Conservation (phyloP, 208 protist species). For the Leishmania turanica region DNA sequence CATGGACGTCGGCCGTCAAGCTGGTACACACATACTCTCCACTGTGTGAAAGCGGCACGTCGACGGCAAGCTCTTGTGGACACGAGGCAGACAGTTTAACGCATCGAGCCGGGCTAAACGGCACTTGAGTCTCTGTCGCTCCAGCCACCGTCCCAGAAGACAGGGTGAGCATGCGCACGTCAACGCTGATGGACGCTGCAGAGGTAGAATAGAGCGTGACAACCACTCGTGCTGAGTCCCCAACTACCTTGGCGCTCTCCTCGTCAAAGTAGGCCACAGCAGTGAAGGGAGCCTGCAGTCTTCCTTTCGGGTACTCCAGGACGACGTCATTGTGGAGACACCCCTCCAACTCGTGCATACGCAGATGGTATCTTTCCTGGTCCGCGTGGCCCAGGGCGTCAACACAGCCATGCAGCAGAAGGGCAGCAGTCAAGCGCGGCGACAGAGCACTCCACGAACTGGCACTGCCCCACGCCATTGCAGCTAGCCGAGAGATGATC, state of each 20-base stretch:
- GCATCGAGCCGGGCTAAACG: slow-evolving; percentile 1
- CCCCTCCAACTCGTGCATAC: slow-evolving; percentile 24
- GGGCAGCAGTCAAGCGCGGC: slow-evolving; percentile 15
- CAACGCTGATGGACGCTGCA: slow-evolving; percentile 5
- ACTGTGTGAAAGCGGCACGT: slow-evolving; percentile 34
- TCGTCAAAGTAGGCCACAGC: slow-evolving; percentile 27
- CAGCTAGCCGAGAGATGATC: slow-evolving; percentile 24
- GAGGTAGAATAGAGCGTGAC: slow-evolving; percentile 42
- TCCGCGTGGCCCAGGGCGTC: slow-evolving; percentile 21
- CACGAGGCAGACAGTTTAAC: slow-evolving; percentile 14
- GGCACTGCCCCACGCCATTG: slow-evolving; percentile 22
- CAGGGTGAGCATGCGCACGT: slow-evolving; percentile 25
- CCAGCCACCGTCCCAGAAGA: slow-evolving; percentile 1
- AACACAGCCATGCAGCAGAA: slow-evolving; percentile 40
- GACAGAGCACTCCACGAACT: slow-evolving; percentile 23
- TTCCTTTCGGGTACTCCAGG: slow-evolving; percentile 36
- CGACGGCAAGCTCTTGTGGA: slow-evolving; percentile 14
- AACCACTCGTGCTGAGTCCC: slow-evolving; percentile 14
- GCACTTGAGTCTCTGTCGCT: slow-evolving; percentile 6
- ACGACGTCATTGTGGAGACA: slow-evolving; percentile 5
- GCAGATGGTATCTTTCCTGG: slow-evolving; percentile 24
- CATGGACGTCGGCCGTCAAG: slow-evolving; percentile 33
- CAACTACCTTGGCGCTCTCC: slow-evolving; percentile 15
- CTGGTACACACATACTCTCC: slow-evolving; percentile 47
- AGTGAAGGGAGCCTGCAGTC: slow-evolving; percentile 37